Evolutionary conservation across 805 yeast genomes (phyloP), one percentile per base, ranked within the genome.

Genomic region (Pichia thaimueangensis): DNA sequence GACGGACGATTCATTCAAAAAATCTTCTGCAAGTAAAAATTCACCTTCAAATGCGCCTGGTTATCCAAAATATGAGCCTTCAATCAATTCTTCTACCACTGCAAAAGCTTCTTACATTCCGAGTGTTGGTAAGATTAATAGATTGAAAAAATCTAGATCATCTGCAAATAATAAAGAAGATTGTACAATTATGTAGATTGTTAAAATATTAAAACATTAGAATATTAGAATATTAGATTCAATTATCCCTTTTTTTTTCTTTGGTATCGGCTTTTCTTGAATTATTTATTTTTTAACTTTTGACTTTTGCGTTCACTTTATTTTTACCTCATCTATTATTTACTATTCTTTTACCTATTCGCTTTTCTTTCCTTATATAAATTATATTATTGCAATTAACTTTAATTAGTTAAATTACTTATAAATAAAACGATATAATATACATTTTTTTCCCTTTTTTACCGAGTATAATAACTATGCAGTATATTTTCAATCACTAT

Each of bases 131-230:
- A 46, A 47, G 27, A 40, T 48, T 4, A 42, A 42, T 35, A 50
- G 40, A 38, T 27, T 47, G 5, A 48, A 45, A 12, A 51, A 43
- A 23, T 38, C 37, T 11, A 41, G 51, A 30, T n/a, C n/a, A n/a
- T 41, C 35, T 31, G 45, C 30, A 27, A 58, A 47, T 22, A 32
- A 20, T 32, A 59, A 52, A 21, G 52, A 52, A 23, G 62, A 60
- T 37, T 62, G 66, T 48, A 57, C 60, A 7, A 60, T 62, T 37
- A 59, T 62, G 65, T 62, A 45, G 51, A 29, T 25, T 10, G n/a
- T n/a, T n/a, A n/a, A n/a, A n/a, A n/a, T n/a, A n/a, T n/a, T n/a
- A n/a, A n/a, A n/a, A n/a, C n/a, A n/a, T n/a, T n/a, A n/a, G n/a
- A n/a, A n/a, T n/a, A n/a, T n/a, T n/a, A n/a, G n/a, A n/a, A n/a